A percentile compares a stretch with the other conserved stretches of the same genome.
phyloP scores from a whole-genome alignment of 352 stramenopile genomes.

The Pythium guiyangense region DNA sequence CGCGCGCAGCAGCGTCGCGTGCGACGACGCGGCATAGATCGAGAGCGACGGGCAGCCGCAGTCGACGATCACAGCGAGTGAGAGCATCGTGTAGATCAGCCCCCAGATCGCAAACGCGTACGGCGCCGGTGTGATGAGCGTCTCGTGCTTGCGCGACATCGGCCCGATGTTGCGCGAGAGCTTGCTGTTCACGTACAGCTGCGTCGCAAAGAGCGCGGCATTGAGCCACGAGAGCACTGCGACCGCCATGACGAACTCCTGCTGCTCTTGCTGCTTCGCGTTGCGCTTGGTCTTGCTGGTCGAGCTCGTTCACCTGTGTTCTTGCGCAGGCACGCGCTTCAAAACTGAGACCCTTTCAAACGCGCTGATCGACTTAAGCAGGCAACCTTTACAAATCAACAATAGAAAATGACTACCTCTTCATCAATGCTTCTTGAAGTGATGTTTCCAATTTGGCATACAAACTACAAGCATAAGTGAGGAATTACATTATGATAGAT shows the following conservation, averaged over 20 bases:
- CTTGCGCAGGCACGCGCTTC: too few relatives aligned
- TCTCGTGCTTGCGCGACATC: conserved; percentile 59
- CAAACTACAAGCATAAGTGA: too few relatives aligned
- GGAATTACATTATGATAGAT: too few relatives aligned
- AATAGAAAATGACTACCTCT: too few relatives aligned
- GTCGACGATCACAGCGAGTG: conserved; percentile 58
- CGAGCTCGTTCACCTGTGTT: too few relatives aligned
- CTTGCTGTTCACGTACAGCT: conserved; percentile 59
- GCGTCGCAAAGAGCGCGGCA: conserved; percentile 51
- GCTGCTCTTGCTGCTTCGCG: too few relatives aligned
- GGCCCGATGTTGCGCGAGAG: conserved; percentile 43
- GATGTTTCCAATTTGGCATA: too few relatives aligned
- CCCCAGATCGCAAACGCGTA: conserved; percentile 82
- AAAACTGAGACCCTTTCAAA: too few relatives aligned
- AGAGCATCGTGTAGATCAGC: conserved; percentile 71
- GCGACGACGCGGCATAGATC: conserved; percentile 43
- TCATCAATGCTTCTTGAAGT: too few relatives aligned
- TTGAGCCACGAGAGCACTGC: conserved; percentile 44
- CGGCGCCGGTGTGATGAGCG: conserved; percentile 68
- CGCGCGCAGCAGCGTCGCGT: conserved; percentile 40
- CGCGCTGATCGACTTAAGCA: too few relatives aligned
- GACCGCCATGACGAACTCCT: conserved; percentile 13
- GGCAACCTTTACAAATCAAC: too few relatives aligned
- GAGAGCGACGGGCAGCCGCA: conserved; percentile 58
- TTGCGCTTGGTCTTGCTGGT: too few relatives aligned